Conservation (phyloP, 192 early-diverging fungal species). For the Coemansia sp. region DNA sequence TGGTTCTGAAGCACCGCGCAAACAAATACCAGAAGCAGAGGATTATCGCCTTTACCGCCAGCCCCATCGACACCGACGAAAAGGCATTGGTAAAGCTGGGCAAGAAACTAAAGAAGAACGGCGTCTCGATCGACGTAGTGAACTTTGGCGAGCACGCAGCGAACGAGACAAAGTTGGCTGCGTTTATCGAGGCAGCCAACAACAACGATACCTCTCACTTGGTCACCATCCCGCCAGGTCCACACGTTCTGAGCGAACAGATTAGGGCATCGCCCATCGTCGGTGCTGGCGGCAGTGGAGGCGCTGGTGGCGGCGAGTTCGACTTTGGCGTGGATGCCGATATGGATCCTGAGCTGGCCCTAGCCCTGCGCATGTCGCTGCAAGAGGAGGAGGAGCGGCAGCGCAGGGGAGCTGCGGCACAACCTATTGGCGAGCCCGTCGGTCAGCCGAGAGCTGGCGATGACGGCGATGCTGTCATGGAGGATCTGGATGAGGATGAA, state of each 20-base stretch:
- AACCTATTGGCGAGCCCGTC: not conserved
- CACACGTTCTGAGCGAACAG: conserved; percentile 85
- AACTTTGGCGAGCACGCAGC: conserved; percentile 93
- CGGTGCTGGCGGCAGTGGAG: conserved; percentile 75
- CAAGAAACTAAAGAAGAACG: conserved; percentile 99
- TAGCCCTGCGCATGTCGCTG: conserved; percentile 91
- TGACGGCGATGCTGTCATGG: conserved; percentile 31
- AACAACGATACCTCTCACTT: conserved; percentile 92
- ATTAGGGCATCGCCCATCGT: conserved; percentile 86
- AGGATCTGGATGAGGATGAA: conserved; percentile 50
- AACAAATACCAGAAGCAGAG: conserved; percentile 95
- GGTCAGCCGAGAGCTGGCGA: conserved; percentile 7
- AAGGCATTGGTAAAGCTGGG: conserved; percentile 83
- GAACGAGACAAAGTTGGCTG: conserved; percentile 88
- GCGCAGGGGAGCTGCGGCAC: conserved; percentile 33
- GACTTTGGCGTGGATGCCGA: conserved; percentile 95
- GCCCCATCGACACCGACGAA: conserved; percentile 83
- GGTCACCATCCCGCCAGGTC: conserved; percentile 89
- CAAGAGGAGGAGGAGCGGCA: conserved; percentile 96
- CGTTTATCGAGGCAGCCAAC: conserved; percentile 89
- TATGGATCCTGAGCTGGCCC: conserved; percentile 90
- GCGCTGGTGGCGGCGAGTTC: conserved; percentile 63
- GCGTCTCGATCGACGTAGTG: conserved; percentile 90
- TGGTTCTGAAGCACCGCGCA: conserved; percentile 95
- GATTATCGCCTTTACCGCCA: conserved; percentile 92